Evolutionary conservation across 2,329 filamentous ascomycete species (phyloP), one percentile per base, ranked within the genome.

Genomic region (Sporothrix globosa): DNA sequence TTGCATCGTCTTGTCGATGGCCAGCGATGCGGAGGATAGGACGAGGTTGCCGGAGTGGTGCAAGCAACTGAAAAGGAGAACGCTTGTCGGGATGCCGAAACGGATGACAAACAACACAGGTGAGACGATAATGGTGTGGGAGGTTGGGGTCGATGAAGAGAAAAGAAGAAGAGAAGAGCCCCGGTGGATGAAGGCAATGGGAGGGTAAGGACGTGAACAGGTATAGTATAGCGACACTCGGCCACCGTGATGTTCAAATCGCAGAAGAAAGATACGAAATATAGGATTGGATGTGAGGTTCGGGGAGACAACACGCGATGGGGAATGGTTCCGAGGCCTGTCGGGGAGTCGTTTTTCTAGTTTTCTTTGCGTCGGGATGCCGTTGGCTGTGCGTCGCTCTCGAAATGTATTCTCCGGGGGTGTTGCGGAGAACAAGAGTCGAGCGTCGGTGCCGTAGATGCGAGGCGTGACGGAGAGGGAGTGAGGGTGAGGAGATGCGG

Each of bases 1-100:
- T 50, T 50, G 61, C 61, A 65, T 65, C 17, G 24, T 30, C 44
- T 50, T 54, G 52, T 14, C 52, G 52, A 46, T 11, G 67, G 4
- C 50, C 39, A 44, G 39, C 17, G 24, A 27, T 10, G 24, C 14
- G 50, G 34, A 58, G 52, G 67, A 48, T 21, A 41, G 39, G 66
- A 6, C 14, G 46, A 11, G 41, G 50, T 27, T 53, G 50, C 41
- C 41, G 9, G 50, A 4, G 19, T 11, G 19, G 44, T 17, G 44
- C 14, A 17, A 48, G 44, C 44, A 48, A 52, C 34, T 34, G 19
- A 50, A 44, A n/a, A n/a, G 9, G 61, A 27, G 17, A 48, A 30
- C 7, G 19, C 50, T 24, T 58, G 24, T 41, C 54, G 30, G 54
- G 14, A 34, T n/a, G 54, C 30, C 54, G 54, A 60, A 60, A 39